These are phyloP conservation scores for Pseudogymnoascus sp. DNA, from an alignment of 2,329 filamentous ascomycete species.

Conservation along the genomic window DNA sequence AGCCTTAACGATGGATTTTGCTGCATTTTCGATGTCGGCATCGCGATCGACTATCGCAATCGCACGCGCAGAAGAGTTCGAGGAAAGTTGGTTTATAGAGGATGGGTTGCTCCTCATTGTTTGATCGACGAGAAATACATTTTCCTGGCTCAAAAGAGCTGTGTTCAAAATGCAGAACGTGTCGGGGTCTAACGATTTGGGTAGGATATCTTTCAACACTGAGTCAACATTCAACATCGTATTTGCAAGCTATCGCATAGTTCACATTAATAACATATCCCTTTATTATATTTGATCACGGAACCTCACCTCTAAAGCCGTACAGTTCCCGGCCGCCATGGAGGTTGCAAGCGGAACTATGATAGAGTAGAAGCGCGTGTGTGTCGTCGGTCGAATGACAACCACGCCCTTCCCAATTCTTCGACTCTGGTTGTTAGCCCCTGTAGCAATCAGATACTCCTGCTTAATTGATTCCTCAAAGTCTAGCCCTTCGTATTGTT, in stretches of 20 bases:
- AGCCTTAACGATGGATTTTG: constrained; percentile 45
- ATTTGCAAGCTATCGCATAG: constrained; percentile 11
- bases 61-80: constrained; percentile 33
- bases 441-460: constrained; percentile 37
- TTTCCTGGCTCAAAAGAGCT: constrained; percentile 21
- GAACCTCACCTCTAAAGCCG: constrained; percentile 39
- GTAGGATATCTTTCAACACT: constrained; percentile 32
- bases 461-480: constrained; percentile 31
- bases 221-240: constrained; percentile 33
- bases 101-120: not conserved
- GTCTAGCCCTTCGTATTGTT: constrained; percentile 35
- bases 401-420: constrained; percentile 35
- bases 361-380: constrained; percentile 43
- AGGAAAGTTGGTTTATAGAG: constrained; percentile 28
- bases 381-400: constrained; percentile 40
- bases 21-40: constrained; percentile 46
- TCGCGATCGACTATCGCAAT: constrained; percentile 56
- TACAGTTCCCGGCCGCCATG: constrained; percentile 44
- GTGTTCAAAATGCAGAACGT: constrained; percentile 39
- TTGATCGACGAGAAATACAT: constrained; percentile 13
- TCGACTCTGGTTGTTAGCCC: constrained; percentile 31
- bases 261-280: not conserved
- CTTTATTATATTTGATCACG: not conserved
- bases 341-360: constrained; percentile 39
- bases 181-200: constrained; percentile 38